Evolutionary conservation across 2,329 filamentous ascomycete genomes (phyloP).

Genomic region (Sclerotinia borealis): DNA sequence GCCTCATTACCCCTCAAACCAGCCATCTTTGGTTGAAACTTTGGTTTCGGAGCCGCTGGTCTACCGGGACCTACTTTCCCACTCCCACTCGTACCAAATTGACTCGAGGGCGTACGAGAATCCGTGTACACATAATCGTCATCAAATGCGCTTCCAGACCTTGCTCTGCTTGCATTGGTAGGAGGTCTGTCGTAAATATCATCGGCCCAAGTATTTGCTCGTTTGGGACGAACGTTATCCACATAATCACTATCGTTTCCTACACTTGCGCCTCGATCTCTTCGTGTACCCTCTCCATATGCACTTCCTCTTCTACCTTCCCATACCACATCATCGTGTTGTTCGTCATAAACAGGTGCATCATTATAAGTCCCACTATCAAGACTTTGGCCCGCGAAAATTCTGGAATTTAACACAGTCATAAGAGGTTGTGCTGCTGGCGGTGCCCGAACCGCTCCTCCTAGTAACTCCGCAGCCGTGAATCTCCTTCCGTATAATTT

Average conservation of each 20-base stretch:
- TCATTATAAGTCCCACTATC: constrained; percentile 86
- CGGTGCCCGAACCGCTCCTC: constrained; percentile 70
- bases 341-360: constrained; percentile 78
- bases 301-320: constrained; percentile 66
- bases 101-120: constrained; percentile 33
- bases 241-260: constrained; percentile 37
- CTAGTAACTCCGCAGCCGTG: constrained; percentile 76
- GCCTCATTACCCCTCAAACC: constrained; percentile 69
- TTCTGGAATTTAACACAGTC: constrained; percentile 74
- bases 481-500: constrained; percentile 84
- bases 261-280: constrained; percentile 40
- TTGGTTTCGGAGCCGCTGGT: constrained; percentile 84
- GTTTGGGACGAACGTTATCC: constrained; percentile 50
- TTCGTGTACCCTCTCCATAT: constrained; percentile 59
- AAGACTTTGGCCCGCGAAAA: constrained; percentile 62
- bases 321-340: constrained; percentile 79
- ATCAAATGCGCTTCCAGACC: constrained; percentile 35
- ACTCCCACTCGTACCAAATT: constrained; percentile 33
- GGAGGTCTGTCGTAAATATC: constrained; percentile 62
- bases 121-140: constrained; percentile 53
- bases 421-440: constrained; percentile 79
- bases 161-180: constrained; percentile 27
- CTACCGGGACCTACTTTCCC: constrained; percentile 55
- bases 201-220: constrained; percentile 69
- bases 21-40: constrained; percentile 59